These are phyloP conservation scores for Hamamelis virginiana DNA, from an alignment of 164 flowering plant species.

Conservation along the genomic window DNA sequence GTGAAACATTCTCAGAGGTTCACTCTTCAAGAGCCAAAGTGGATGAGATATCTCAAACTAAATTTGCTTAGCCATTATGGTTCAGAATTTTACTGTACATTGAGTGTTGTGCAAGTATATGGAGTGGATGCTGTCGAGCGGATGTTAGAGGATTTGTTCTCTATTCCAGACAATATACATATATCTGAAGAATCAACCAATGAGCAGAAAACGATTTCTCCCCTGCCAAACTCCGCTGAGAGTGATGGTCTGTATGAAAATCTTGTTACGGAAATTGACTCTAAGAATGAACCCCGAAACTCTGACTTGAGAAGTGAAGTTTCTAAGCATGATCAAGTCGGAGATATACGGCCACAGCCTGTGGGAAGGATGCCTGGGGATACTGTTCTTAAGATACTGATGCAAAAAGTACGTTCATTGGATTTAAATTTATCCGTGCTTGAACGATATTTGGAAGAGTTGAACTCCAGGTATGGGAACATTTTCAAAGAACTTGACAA, in stretches of 20 bases:
- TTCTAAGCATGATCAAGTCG: constrained; percentile 47
- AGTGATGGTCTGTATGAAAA: constrained; percentile 28
- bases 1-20: constrained; percentile 82
- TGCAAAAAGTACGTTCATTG: constrained; percentile 87
- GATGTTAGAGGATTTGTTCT: constrained; percentile 91
- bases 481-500: constrained; percentile 72
- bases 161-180: constrained; percentile 45
- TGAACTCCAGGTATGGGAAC: constrained; percentile 68
- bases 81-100: constrained; percentile 89
- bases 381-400: constrained; percentile 85
- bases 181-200: constrained; percentile 32
- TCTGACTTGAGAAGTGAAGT: constrained; percentile 29
- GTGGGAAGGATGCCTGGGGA: constrained; percentile 91
- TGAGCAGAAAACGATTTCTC: constrained; percentile 26
- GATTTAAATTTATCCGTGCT: constrained; percentile 80
- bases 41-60: constrained; percentile 86
- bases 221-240: constrained; percentile 29
- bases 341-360: constrained; percentile 63
- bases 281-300: constrained; percentile 30
- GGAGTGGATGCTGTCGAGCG: constrained; percentile 96
- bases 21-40: constrained; percentile 77
- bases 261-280: constrained; percentile 29
- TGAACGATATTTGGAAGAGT: constrained; percentile 80
- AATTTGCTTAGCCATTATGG: constrained; percentile 86
- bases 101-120: constrained; percentile 77